Evolutionary conservation across 2,329 filamentous ascomycete species (phyloP).

Genomic region (Stagonosporopsis tanaceti): DNA sequence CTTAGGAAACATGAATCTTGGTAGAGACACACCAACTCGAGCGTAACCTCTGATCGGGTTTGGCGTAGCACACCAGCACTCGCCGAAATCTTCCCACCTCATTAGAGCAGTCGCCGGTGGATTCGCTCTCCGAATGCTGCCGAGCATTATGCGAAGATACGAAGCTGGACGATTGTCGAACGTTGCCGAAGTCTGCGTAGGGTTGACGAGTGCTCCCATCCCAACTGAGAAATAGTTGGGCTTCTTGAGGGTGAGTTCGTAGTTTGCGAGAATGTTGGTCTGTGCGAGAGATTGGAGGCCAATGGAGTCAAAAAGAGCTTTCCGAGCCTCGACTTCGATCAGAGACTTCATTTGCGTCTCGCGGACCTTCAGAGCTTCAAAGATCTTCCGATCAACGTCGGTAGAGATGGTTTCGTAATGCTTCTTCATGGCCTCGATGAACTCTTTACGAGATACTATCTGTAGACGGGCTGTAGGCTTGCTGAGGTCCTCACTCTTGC

Average conservation of each 20-base stretch:
- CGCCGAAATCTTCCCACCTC: conserved; percentile 78
- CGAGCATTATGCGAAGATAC: neutral
- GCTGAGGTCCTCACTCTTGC: conserved; percentile 15
- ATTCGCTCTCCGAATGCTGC: conserved; percentile 25
- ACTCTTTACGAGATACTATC: conserved; percentile 59
- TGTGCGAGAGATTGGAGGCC: conserved; percentile 43
- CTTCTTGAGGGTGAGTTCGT: conserved; percentile 43
- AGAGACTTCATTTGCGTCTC: conserved; percentile 27
- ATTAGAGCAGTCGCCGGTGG: conserved; percentile 66
- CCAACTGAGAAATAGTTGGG: conserved; percentile 78
- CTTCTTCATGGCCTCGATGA: conserved; percentile 50
- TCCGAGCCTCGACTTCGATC: conserved; percentile 35
- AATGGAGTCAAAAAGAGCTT: conserved; percentile 43
- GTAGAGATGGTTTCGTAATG: conserved; percentile 31
- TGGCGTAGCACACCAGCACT: conserved; percentile 82
- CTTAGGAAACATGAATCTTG: conserved; percentile 48
- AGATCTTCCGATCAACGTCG: conserved; percentile 37
- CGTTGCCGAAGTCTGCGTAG: conserved; percentile 65
- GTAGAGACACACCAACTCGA: conserved; percentile 66
- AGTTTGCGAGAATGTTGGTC: conserved; percentile 43
- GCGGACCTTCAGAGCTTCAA: conserved; percentile 27
- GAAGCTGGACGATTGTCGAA: conserved; percentile 24
- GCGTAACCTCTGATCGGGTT: conserved; percentile 61
- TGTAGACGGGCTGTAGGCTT: conserved; percentile 18
- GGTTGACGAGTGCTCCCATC: conserved; percentile 72